A percentile compares a stretch with the other conserved stretches of the same genome.
phyloP scores from a whole-genome alignment of 2,329 filamentous ascomycete genomes.

The Alternaria burnsii region DNA sequence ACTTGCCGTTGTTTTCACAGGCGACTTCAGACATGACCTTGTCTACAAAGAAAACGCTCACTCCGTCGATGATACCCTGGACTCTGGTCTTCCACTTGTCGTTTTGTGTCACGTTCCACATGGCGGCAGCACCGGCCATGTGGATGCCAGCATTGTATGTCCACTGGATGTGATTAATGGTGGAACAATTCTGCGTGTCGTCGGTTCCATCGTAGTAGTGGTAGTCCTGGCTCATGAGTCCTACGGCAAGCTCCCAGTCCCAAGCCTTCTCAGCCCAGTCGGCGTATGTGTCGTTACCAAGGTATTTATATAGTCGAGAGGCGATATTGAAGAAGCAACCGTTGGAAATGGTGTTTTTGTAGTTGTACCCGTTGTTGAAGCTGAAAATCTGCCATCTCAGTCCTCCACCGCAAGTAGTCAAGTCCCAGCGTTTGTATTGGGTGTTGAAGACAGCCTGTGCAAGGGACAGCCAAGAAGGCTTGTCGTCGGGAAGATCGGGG shows the following conservation, averaged over 20 bases:
- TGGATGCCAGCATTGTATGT: conserved; percentile 58
- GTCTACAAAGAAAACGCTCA: conserved; percentile 55
- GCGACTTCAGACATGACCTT: conserved; percentile 59
- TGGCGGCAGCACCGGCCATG: conserved; percentile 57
- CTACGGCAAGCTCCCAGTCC: conserved; percentile 62
- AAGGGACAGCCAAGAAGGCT: conserved; percentile 73
- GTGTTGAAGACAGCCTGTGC: conserved; percentile 77
- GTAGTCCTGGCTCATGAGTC: conserved; percentile 59
- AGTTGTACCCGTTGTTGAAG: conserved; percentile 78
- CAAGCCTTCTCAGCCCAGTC: conserved; percentile 73
- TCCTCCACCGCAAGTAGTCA: conserved; percentile 72
- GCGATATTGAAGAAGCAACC: conserved; percentile 84
- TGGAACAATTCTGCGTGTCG: conserved; percentile 54
- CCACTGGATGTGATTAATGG: conserved; percentile 57
- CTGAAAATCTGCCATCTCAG: conserved; percentile 83
- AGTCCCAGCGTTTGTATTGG: conserved; percentile 75
- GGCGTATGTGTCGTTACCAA: conserved; percentile 62
- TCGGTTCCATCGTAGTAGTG: conserved; percentile 58
- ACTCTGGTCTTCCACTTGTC: conserved; percentile 44
- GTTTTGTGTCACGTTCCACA: conserved; percentile 55
- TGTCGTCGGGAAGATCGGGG: conserved; percentile 53
- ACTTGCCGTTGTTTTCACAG: conserved; percentile 57
- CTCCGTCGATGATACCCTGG: conserved; percentile 46
- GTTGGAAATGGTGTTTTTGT: conserved; percentile 85
- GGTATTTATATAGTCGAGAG: conserved; percentile 75